Conservation (phyloP, 768 basidiomycete species). For the Dioszegia hungarica region DNA sequence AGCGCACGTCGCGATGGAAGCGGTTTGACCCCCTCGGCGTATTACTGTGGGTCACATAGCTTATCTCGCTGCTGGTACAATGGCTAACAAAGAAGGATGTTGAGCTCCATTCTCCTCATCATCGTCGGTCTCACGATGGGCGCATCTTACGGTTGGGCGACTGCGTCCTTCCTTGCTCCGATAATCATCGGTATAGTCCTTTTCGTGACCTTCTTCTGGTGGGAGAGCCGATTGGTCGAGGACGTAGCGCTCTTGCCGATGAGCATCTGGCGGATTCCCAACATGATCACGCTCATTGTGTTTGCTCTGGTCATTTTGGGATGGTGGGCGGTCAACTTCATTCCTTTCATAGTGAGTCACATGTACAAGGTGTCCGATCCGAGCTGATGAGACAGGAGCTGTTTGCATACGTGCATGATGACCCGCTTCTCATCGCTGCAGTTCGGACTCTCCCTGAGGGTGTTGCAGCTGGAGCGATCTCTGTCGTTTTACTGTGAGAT, state of each 20-base stretch:
- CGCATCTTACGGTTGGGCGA: slow-evolving; percentile 29
- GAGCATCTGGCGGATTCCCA: slow-evolving; percentile 26
- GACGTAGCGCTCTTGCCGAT: slow-evolving; percentile 21
- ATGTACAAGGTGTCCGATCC: background rate
- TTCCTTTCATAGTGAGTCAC: slow-evolving; percentile 1
- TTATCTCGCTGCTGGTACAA: background rate
- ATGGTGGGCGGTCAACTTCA: slow-evolving; percentile 14
- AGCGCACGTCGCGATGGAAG: slow-evolving; percentile 6
- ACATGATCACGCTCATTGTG: slow-evolving; percentile 25
- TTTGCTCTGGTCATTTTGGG: slow-evolving; percentile 22
- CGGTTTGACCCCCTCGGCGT: slow-evolving; percentile 19
- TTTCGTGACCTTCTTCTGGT: slow-evolving; percentile 27
- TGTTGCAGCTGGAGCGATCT: background rate
- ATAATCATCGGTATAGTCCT: slow-evolving; percentile 23
- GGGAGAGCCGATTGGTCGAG: slow-evolving; percentile 18
- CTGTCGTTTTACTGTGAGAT: slow-evolving; percentile 10
- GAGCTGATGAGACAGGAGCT: slow-evolving; percentile 4
- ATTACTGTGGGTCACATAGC: background rate
- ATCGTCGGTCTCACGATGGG: slow-evolving; percentile 36
- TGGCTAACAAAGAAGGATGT: slow-evolving; percentile 1
- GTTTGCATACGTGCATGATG: slow-evolving; percentile 8
- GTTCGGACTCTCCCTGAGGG: slow-evolving; percentile 23
- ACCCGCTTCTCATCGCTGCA: slow-evolving; percentile 22
- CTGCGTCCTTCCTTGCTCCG: slow-evolving; percentile 21
- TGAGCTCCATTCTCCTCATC: slow-evolving; percentile 21